Conservation (phyloP, 805 yeast genomes). For the Lipomyces oligophaga region DNA sequence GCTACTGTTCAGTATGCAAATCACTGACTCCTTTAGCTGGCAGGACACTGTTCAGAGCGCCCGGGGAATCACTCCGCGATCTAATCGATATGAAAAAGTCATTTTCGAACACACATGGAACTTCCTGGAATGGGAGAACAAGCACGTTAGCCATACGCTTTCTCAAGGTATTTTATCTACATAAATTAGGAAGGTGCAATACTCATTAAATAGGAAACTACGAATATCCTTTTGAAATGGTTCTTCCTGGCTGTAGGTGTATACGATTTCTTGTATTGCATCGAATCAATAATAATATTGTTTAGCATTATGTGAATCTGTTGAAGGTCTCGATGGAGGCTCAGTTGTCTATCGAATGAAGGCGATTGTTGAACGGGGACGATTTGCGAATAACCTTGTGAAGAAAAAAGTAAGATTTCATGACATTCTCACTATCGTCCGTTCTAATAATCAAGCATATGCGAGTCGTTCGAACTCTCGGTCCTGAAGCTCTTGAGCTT, state of each 20-base stretch:
- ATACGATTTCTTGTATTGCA: not conserved
- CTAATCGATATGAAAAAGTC: conserved; percentile 48
- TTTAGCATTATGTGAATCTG: conserved; percentile 61
- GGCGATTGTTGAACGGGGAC: conserved; percentile 78
- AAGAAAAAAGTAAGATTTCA: conserved; percentile 48
- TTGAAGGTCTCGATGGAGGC: conserved; percentile 84
- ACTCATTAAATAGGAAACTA: conserved; percentile 62
- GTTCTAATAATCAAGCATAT: conserved; percentile 44
- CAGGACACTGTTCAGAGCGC: conserved; percentile 26
- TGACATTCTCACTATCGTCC: not conserved
- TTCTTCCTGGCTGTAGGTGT: conserved; percentile 66
- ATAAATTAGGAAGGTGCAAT: not conserved
- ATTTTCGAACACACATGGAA: conserved; percentile 81
- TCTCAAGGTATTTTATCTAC: conserved; percentile 18
- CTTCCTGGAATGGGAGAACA: conserved; percentile 49
- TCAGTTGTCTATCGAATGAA: conserved; percentile 67
- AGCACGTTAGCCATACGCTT: conserved; percentile 25
- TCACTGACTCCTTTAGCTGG: conserved; percentile 32
- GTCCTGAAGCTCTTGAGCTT: conserved; percentile 81
- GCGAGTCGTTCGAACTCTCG: conserved; percentile 78
- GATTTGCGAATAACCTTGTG: conserved; percentile 60
- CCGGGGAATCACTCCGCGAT: conserved; percentile 31
- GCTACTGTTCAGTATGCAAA: conserved; percentile 38
- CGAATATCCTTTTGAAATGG: conserved; percentile 82
- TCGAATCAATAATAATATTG: not conserved